phyloP scores from a whole-genome alignment of 1,139 yeast species.

The Suhomyces maxii region DNA sequence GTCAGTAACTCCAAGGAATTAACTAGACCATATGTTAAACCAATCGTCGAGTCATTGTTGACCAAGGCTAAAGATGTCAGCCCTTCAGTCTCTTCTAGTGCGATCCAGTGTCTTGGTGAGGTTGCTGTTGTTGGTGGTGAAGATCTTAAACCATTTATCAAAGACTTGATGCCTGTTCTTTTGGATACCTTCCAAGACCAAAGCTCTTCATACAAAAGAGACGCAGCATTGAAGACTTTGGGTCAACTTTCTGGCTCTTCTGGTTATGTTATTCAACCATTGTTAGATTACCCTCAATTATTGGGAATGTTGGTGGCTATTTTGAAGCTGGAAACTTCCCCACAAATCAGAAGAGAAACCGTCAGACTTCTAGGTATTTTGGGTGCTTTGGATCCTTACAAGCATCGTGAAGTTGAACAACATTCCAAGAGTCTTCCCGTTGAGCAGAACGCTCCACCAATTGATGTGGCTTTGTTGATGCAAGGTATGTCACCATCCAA shows the following conservation, averaged over 20 bases:
- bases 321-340: constrained; percentile 75
- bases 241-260: constrained; percentile 90
- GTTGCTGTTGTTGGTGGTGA: constrained; percentile 87
- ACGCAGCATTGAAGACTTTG: constrained; percentile 82
- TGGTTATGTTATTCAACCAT: constrained; percentile 93
- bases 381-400: constrained; percentile 97
- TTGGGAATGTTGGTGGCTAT: constrained; percentile 80
- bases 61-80: constrained; percentile 74
- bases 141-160: constrained; percentile 70
- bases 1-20: constrained; percentile 78
- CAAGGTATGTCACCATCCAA: constrained; percentile 92
- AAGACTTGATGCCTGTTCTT: constrained; percentile 81
- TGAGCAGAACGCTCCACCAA: constrained; percentile 84
- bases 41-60: constrained; percentile 78
- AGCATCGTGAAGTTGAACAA: constrained; percentile 88
- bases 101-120: constrained; percentile 88
- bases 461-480: constrained; percentile 87
- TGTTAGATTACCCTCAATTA: constrained; percentile 86
- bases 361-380: constrained; percentile 86
- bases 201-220: constrained; percentile 79
- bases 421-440: constrained; percentile 60
- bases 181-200: constrained; percentile 90
- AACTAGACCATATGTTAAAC: constrained; percentile 85
- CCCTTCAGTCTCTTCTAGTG: constrained; percentile 82
- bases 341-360: constrained; percentile 77